These are phyloP conservation scores for Globisporangium barbulae DNA, from an alignment of 352 stramenopile genomes.

Conservation along the genomic window DNA sequence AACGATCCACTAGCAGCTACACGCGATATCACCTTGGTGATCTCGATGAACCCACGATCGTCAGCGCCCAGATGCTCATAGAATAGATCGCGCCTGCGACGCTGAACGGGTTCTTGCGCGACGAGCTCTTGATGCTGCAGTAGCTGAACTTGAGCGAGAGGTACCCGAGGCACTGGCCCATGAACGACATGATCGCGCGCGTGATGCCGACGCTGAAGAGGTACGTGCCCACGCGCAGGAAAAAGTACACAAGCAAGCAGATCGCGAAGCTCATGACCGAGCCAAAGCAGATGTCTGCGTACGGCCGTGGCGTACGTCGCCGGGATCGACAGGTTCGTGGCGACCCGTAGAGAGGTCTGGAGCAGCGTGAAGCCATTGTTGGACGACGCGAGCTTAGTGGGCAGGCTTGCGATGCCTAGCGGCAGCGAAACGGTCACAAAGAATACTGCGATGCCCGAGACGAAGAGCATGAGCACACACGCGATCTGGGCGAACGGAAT, in stretches of 20 bases:
- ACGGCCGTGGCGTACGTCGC: too few relatives aligned
- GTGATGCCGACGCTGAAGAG: conserved; percentile 6
- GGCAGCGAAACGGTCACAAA: conserved; percentile 34
- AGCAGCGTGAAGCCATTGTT: conserved; percentile 31
- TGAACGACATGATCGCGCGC: conserved; percentile 20
- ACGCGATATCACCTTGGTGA: not conserved
- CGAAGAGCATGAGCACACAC: conserved; percentile 39
- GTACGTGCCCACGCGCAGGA: not conserved
- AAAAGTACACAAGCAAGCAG: conserved; percentile 23
- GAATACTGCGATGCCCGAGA: conserved; percentile 31
- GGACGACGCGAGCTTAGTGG: conserved; percentile 27
- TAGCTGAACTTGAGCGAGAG: conserved; percentile 20
- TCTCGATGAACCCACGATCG: conserved; percentile 10
- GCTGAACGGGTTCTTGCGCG: conserved; percentile 20
- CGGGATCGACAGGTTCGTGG: too few relatives aligned
- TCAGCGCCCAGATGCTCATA: conserved; percentile 16
- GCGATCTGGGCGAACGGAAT: conserved; percentile 43
- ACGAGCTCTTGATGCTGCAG: conserved; percentile 23
- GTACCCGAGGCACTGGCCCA: conserved; percentile 23
- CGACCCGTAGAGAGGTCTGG: too few relatives aligned
- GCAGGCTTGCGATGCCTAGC: conserved; percentile 21
- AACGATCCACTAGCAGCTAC: too few relatives aligned
- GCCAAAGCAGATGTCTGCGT: conserved; percentile 24
- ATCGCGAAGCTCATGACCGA: conserved; percentile 28
- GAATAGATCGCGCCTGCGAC: conserved; percentile 19